These are phyloP conservation scores for Hordeum marinum DNA, from an alignment of 176 grass and related monocot genomes.

Conservation along the genomic window DNA sequence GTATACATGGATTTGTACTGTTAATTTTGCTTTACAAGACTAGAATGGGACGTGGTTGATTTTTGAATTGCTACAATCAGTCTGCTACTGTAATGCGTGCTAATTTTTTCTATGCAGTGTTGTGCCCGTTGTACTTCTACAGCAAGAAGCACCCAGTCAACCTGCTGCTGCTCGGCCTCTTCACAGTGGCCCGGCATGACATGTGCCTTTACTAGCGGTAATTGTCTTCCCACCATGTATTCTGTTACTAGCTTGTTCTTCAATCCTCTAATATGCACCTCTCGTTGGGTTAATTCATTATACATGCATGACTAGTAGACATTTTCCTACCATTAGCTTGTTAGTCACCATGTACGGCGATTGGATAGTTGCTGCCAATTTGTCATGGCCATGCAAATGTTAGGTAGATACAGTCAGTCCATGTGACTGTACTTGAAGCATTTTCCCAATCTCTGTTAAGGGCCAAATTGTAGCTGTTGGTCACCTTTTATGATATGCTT, in stretches of 20 bases:
- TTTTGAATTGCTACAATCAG: too few relatives aligned
- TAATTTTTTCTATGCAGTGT: conserved; percentile 30
- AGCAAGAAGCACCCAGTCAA: conserved; percentile 68
- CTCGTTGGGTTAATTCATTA: too few relatives aligned
- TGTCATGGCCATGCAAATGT: not conserved
- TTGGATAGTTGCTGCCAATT: not conserved
- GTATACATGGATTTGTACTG: too few relatives aligned
- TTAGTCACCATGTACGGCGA: too few relatives aligned
- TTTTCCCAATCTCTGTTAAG: too few relatives aligned
- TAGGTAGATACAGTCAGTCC: not conserved
- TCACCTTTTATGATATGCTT: too few relatives aligned
- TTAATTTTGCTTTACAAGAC: not conserved
- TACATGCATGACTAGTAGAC: too few relatives aligned
- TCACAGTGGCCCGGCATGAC: conserved; percentile 68
- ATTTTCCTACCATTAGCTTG: too few relatives aligned
- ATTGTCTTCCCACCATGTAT: not conserved
- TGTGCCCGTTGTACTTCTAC: conserved; percentile 61
- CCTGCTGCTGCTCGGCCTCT: conserved; percentile 59
- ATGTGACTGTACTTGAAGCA: not conserved
- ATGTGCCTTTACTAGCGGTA: conserved; percentile 89
- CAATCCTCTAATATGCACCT: too few relatives aligned
- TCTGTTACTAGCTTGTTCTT: not conserved
- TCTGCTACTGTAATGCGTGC: not conserved
- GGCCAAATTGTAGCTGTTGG: too few relatives aligned
- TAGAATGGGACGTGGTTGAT: too few relatives aligned